Evolutionary conservation across 2,329 filamentous ascomycete species (phyloP).

Genomic region (Botrytis cinerea): DNA sequence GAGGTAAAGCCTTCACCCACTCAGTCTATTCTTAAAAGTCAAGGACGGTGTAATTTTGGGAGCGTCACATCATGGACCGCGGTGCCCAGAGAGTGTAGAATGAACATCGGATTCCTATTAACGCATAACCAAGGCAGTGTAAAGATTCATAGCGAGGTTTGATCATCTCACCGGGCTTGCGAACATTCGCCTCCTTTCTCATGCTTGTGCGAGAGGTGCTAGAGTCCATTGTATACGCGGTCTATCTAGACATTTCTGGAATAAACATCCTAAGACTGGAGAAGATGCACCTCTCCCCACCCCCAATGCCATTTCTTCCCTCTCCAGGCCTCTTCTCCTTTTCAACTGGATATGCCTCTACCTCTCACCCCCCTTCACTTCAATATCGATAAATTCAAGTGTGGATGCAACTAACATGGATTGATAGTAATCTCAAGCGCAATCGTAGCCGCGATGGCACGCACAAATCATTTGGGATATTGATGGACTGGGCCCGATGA

Average conservation of each 20-base stretch:
- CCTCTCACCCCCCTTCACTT: too few species aligned
- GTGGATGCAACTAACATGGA: constrained; percentile 10
- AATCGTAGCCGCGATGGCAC: constrained; percentile 3
- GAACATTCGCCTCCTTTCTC: not conserved
- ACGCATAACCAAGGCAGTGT: not conserved
- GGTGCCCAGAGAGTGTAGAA: not conserved
- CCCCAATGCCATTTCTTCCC: not conserved
- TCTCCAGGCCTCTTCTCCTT: not conserved
- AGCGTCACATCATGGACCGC: not conserved
- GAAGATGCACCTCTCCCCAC: not conserved
- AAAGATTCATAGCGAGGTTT: not conserved
- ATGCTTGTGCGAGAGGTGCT: not conserved
- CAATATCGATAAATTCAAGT: not conserved
- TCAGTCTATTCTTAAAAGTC: not conserved
- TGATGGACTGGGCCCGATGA: constrained; percentile 1
- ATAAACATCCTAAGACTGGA: not conserved
- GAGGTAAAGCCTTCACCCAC: not conserved
- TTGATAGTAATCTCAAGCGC: constrained; percentile 11
- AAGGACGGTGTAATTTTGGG: not conserved
- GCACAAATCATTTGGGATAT: not conserved
- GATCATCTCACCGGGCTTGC: constrained; percentile 18
- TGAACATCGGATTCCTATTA: not conserved
- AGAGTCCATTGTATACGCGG: too few species aligned
- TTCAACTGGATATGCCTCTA: not conserved
- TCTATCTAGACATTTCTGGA: not conserved